phyloP scores from a whole-genome alignment of 2,329 filamentous ascomycete genomes.

The Fonsecaea nubica region DNA sequence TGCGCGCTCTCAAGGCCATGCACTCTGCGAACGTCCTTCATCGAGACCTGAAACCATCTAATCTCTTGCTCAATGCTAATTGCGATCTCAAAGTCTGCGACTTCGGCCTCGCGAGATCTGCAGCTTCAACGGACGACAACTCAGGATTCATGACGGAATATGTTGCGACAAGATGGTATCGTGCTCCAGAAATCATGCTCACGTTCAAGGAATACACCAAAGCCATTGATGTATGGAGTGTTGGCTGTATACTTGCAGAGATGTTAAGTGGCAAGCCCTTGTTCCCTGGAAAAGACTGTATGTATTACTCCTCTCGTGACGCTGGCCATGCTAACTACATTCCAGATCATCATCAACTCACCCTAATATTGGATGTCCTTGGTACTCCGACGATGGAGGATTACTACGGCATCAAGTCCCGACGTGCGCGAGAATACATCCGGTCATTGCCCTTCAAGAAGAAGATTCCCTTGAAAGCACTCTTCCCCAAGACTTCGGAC shows the following conservation, averaged over 20 bases:
- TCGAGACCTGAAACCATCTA: constrained; percentile 96
- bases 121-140: constrained; percentile 97
- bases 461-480: constrained; percentile 95
- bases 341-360: constrained; percentile 94
- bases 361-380: constrained; percentile 93
- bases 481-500: constrained; percentile 99
- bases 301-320: constrained; percentile 48
- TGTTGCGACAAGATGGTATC: constrained; percentile 98
- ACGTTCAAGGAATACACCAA: constrained; percentile 99
- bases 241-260: constrained; percentile 96
- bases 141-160: constrained; percentile 99
- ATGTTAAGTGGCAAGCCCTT: constrained; percentile 98
- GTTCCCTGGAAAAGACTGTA: constrained; percentile 98
- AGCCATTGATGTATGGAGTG: constrained; percentile 98
- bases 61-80: constrained; percentile 95
- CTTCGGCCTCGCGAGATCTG: constrained; percentile 93
- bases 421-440: constrained; percentile 96
- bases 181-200: constrained; percentile 99
- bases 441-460: constrained; percentile 98
- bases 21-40: constrained; percentile 98
- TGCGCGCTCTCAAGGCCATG: constrained; percentile 97
- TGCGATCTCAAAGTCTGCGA: constrained; percentile 99
- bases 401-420: constrained; percentile 99
- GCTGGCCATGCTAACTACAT: constrained; percentile 15
- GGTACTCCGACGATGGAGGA: constrained; percentile 99